phyloP scores from a whole-genome alignment of 2,329 filamentous ascomycete species.

The Chaetomiaceae sp. region DNA sequence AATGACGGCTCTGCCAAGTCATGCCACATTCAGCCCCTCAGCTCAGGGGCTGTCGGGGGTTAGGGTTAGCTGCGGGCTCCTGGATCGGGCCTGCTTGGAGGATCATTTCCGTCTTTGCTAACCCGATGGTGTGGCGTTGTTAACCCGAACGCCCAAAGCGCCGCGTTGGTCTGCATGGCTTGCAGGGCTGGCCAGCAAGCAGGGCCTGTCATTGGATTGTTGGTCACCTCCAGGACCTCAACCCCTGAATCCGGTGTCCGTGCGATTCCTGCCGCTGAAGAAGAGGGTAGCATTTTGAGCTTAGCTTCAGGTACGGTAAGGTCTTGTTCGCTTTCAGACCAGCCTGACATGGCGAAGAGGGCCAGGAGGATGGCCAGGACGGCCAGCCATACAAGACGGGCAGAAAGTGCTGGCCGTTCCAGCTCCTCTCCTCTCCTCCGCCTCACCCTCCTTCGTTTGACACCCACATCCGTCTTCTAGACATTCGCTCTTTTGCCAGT shows the following conservation, averaged over 20 bases:
- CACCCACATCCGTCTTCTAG: too few relatives aligned
- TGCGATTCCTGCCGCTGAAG: too few relatives aligned
- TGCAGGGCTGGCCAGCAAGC: background rate
- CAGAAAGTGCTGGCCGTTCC: background rate
- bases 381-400: background rate
- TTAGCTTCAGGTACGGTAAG: too few relatives aligned
- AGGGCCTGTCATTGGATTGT: background rate
- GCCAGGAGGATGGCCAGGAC: background rate
- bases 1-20: too few relatives aligned
- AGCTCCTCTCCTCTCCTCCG: background rate
- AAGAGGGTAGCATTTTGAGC: background rate
- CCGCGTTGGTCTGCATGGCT: background rate
- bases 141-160: background rate
- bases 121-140: background rate
- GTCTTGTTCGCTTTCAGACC: background rate
- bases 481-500: constrained; percentile 9
- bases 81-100: too few relatives aligned
- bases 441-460: background rate
- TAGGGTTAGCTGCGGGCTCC: too few relatives aligned
- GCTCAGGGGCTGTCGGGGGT: too few relatives aligned
- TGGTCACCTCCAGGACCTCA: background rate
- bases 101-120: background rate
- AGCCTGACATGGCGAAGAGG: too few relatives aligned
- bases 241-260: constrained; percentile 5
- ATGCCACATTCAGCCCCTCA: too few relatives aligned